Conservation (phyloP, 495 filamentous ascomycete species). For the Apodospora peruviana region DNA sequence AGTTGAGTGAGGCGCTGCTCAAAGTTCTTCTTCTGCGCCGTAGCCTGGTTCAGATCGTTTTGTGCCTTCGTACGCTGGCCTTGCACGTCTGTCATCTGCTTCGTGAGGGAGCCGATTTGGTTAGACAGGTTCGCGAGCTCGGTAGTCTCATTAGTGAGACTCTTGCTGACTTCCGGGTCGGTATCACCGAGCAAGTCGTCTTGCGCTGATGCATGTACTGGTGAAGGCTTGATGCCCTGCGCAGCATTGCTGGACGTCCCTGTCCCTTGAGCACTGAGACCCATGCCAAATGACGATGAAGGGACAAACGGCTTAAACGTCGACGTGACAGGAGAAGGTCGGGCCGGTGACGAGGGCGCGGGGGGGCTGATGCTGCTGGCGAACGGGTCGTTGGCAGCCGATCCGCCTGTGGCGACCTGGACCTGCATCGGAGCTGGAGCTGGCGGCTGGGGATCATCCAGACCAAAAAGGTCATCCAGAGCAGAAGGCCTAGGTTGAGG, state of each 20-base stretch:
- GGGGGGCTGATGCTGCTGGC: slow-evolving; percentile 38
- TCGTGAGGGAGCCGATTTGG: slow-evolving; percentile 81
- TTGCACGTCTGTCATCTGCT: slow-evolving; percentile 90
- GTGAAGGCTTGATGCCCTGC: slow-evolving; percentile 24
- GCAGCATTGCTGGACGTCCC: slow-evolving; percentile 59
- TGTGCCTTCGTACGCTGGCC: slow-evolving; percentile 71
- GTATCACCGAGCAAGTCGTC: slow-evolving; percentile 94
- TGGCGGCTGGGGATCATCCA: slow-evolving; percentile 61
- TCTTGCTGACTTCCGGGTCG: slow-evolving; percentile 84
- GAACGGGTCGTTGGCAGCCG: slow-evolving; percentile 55
- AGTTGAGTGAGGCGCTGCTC: slow-evolving; percentile 81
- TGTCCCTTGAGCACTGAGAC: slow-evolving; percentile 69
- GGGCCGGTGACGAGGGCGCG: slow-evolving; percentile 48
- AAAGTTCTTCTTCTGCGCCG: slow-evolving; percentile 83
- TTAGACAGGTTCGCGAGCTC: slow-evolving; percentile 97
- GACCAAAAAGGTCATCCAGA: slow-evolving; percentile 84
- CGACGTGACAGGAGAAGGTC: slow-evolving; percentile 40
- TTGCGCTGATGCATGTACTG: slow-evolving; percentile 48
- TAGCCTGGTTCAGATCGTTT: slow-evolving; percentile 70
- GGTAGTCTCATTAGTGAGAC: slow-evolving; percentile 77
- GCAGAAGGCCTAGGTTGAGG: slow-evolving; percentile 59
- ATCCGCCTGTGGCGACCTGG: slow-evolving; percentile 68
- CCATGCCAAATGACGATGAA: slow-evolving; percentile 83
- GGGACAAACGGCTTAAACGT: slow-evolving; percentile 88
- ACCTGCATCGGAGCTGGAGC: slow-evolving; percentile 57